These are phyloP conservation scores for Plantago ovata DNA, from an alignment of 257 asterid species.

Conservation along the genomic window DNA sequence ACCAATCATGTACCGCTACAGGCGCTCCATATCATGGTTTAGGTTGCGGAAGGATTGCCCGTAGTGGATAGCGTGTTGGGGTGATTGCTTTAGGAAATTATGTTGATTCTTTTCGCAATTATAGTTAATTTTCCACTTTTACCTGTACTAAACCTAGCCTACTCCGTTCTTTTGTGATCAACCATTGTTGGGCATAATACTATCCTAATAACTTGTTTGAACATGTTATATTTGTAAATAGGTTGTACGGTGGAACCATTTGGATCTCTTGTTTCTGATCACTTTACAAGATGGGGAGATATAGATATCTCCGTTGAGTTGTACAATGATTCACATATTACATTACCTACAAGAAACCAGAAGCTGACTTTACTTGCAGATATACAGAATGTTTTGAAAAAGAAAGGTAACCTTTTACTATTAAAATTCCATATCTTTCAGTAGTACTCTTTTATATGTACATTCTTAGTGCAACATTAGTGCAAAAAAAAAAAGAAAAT, in stretches of 20 bases:
- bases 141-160: too few species aligned
- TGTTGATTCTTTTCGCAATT: too few species aligned
- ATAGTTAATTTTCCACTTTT: too few species aligned
- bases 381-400: constrained; percentile 54
- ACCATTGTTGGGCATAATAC: neutral
- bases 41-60: too few species aligned
- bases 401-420: constrained; percentile 47
- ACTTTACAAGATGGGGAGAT: constrained; percentile 96
- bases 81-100: too few species aligned
- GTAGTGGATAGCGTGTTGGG: too few species aligned
- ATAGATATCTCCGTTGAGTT: constrained; percentile 84
- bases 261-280: constrained; percentile 95
- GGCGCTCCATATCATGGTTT: too few species aligned
- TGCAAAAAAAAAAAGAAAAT: neutral
- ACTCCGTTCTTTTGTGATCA: neutral
- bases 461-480: neutral
- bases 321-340: constrained; percentile 56
- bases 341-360: constrained; percentile 66
- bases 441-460: neutral
- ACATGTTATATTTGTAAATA: constrained; percentile 37
- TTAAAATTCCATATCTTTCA: neutral
- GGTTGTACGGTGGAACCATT: constrained; percentile 97
- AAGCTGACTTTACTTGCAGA: constrained; percentile 63
- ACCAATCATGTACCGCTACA: too few species aligned
- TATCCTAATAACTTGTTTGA: constrained; percentile 12